Base-by-base conservation (phyloP, 352 stramenopile species). In the Globisporangium abappressorium region DNA sequence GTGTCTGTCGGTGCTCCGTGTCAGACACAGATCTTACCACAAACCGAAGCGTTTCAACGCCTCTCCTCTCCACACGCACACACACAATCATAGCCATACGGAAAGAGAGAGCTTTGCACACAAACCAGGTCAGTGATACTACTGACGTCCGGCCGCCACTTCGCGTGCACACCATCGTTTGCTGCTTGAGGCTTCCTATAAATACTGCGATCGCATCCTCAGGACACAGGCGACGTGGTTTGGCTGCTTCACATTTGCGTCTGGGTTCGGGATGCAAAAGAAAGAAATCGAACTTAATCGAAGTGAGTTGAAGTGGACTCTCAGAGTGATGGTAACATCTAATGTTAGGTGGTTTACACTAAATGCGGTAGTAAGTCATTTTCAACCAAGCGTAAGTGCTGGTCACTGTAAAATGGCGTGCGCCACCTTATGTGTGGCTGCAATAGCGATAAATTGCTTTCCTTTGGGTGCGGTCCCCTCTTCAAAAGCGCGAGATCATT, bases 1-100 rank as follows among this genome's bases (percentile, higher is more conserved):
- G 26, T 30, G 22, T 7, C 20, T 24, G 8, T 20, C 6, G 9
- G 12, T 26, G 53, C 15, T 63, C 36, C 15, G 26, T 54, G 36
- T 64, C 58, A 12, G 38, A 24, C 15, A 14, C 12, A 33, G 58
- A 64, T 54, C 58, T 24, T 5, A 15, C 58, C 58, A 64, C 38
- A 55, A 56, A 49, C 24, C 14, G 14, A 55, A 56, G 36, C 58
- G 58, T 64, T 64, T 64, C 58, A 64, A 36, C 58, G 58, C 38
- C 34, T 51, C 36, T 59, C 28, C 9, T 26, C 38, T 46, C 38
- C n/a, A 30, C 54, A 43, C 28, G 28, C 26, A 36, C 28, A 15
- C 54, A 59, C 24, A 24, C 26, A 38, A 15, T 20, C 54, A 36
- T n/a, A 2, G 8, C 12, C 53, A 57, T 36, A n/a, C 26, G 36